Base-by-base conservation (phyloP, 805 yeast species). In the Lachancea sp. region DNA sequence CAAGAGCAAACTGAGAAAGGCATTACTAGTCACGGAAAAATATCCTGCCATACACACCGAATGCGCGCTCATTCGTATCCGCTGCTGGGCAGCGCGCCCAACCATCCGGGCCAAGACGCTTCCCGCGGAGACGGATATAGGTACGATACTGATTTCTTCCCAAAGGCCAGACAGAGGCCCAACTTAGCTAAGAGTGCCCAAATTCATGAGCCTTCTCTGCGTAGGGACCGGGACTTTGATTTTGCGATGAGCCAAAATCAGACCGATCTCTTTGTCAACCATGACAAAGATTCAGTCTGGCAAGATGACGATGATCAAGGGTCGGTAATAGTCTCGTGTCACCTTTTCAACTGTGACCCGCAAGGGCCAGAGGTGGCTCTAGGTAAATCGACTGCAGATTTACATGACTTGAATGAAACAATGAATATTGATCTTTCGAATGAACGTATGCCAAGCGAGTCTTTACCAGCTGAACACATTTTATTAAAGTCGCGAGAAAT, bases 241-340 rank as follows among this genome's bases (percentile, higher is more conserved):
- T n/a, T n/a, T n/a, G n/a, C n/a, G n/a, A n/a, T n/a, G n/a, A n/a
- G n/a, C n/a, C n/a, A n/a, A n/a, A n/a, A n/a, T n/a, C n/a, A n/a
- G n/a, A n/a, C n/a, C n/a, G n/a, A n/a, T n/a, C n/a, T n/a, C n/a
- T n/a, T n/a, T n/a, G n/a, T n/a, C n/a, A n/a, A n/a, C n/a, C n/a
- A n/a, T n/a, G n/a, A 25, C 4, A 15, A n/a, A 8, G 13, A 5
- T 25, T 25, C 29, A 8, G 9, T 25, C 11, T 5, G 4, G 4
- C 5, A 32, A 7, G 24, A 20, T 13, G 26, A 21, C 9, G 26
- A 13, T 8, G 35, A 32, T 18, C 26, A 32, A n/a, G 12, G 11
- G 26, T 32, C 35, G 4, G 35, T 32, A 12, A 32, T 32, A 32
- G 12, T 32, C 4, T 32, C 35, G 26, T 11, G 26, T 12, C 35